phyloP scores from a whole-genome alignment of 202 grass and related monocot species.

The Hordeum pubiflorum region DNA sequence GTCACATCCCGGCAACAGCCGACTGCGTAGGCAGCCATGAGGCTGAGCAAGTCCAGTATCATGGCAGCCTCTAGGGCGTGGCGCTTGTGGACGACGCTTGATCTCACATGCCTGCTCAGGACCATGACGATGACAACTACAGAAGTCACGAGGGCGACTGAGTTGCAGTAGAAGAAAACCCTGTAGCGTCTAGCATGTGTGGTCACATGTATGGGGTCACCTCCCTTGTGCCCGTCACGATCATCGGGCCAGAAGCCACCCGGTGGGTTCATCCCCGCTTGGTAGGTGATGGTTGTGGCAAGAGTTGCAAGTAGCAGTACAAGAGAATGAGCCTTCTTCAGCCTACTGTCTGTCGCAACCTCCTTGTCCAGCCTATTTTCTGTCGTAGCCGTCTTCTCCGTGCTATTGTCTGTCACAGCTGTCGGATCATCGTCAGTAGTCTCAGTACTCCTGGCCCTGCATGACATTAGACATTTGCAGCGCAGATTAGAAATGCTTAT shows the following conservation, averaged over 20 bases:
- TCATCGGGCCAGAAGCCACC: slow-evolving; percentile 25
- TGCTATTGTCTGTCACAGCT: no score
- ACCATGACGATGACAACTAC: slow-evolving; percentile 32
- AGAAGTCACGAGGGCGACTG: slow-evolving; percentile 21
- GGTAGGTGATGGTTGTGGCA: slow-evolving; percentile 34
- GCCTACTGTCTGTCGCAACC: no score
- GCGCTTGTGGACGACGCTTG: background rate
- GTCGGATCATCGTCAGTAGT: no score
- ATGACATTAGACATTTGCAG: background rate
- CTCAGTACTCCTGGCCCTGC: no score
- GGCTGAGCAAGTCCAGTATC: slow-evolving; percentile 24
- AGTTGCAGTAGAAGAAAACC: slow-evolving; percentile 43
- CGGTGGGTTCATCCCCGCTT: slow-evolving; percentile 38
- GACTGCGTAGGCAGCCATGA: slow-evolving; percentile 20
- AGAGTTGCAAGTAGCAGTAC: slow-evolving; percentile 40
- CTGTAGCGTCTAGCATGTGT: slow-evolving; percentile 5
- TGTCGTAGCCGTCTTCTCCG: no score
- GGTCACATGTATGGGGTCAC: slow-evolving; percentile 5
- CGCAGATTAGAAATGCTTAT: background rate
- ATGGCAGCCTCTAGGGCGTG: slow-evolving; percentile 11
- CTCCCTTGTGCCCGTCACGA: background rate
- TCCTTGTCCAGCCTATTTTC: no score
- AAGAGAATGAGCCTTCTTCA: background rate
- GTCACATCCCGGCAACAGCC: slow-evolving; percentile 4
- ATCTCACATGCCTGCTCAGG: background rate